These are phyloP conservation scores for Nannochloropsis gaditana DNA, from an alignment of 108 stramenopile genomes.

Conservation along the genomic window DNA sequence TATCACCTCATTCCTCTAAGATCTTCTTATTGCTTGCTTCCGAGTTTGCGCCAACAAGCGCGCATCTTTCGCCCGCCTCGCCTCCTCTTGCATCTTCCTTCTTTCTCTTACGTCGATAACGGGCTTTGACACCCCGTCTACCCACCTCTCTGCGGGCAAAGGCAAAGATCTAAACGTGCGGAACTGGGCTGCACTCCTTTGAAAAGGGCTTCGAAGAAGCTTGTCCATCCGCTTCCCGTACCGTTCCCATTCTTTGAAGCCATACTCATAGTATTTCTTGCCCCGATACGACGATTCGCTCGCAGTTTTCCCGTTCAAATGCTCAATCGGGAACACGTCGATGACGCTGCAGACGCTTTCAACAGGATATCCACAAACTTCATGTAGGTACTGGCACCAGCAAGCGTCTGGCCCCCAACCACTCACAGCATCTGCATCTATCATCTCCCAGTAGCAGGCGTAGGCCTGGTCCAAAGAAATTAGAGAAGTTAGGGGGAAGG, in stretches of 20 bases:
- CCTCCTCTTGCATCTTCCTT: conserved; percentile 5
- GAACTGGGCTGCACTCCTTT: background rate
- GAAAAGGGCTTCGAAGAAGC: background rate
- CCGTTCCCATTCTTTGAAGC: background rate
- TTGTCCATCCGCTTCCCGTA: background rate
- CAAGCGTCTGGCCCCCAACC: conserved; percentile 4
- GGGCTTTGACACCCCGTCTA: background rate
- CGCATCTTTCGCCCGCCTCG: background rate
- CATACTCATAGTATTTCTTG: background rate
- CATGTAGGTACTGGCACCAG: background rate
- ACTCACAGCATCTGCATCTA: background rate
- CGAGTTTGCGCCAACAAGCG: background rate
- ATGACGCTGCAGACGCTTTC: background rate
- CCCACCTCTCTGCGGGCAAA: background rate
- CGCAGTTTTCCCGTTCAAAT: background rate
- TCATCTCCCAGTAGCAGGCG: background rate
- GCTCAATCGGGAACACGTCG: background rate
- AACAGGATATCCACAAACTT: background rate
- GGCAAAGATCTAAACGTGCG: background rate
- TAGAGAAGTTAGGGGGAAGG: background rate
- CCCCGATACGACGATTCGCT: background rate
- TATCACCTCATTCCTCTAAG: too few species aligned
- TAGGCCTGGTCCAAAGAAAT: background rate
- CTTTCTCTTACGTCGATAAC: background rate
- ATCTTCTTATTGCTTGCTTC: too few species aligned